phyloP scores from a whole-genome alignment of 2,329 filamentous ascomycete genomes.

The Harringtonia aguacate region DNA sequence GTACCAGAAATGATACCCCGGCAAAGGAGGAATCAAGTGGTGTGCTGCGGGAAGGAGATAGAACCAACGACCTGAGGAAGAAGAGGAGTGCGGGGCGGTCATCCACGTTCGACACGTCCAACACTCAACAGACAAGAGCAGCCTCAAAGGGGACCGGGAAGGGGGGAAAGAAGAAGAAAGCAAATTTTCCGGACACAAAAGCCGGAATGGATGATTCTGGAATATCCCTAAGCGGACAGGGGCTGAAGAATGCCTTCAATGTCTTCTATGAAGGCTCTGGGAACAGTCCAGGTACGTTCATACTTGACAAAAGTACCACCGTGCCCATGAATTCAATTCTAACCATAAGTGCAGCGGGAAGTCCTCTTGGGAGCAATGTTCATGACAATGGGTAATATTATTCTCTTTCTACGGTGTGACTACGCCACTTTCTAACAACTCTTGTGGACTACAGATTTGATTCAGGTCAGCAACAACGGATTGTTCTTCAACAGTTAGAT shows the following conservation, averaged over 20 bases:
- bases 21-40: not conserved
- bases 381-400: conserved; percentile 9
- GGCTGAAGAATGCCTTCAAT: conserved; percentile 1
- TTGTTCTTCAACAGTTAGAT: conserved; percentile 11
- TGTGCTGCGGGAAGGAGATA: not conserved
- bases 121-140: not conserved
- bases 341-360: conserved; percentile 1
- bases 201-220: conserved; percentile 1
- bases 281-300: conserved; percentile 4
- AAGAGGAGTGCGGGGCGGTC: conserved; percentile 2
- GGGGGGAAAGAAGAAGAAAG: conserved; percentile 1
- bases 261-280: conserved; percentile 8
- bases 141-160: not conserved
- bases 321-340: not conserved
- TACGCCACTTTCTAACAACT: not conserved
- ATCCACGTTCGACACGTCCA: not conserved
- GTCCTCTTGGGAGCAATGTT: not conserved
- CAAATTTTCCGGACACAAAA: not conserved
- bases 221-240: not conserved
- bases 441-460: conserved; percentile 7
- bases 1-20: not conserved
- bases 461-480: conserved; percentile 1
- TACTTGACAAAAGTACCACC: too few relatives aligned
- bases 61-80: not conserved
- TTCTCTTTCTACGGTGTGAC: not conserved